Evolutionary conservation across 441 rosid species (phyloP).

Genomic region (Pelargonium australe): DNA sequence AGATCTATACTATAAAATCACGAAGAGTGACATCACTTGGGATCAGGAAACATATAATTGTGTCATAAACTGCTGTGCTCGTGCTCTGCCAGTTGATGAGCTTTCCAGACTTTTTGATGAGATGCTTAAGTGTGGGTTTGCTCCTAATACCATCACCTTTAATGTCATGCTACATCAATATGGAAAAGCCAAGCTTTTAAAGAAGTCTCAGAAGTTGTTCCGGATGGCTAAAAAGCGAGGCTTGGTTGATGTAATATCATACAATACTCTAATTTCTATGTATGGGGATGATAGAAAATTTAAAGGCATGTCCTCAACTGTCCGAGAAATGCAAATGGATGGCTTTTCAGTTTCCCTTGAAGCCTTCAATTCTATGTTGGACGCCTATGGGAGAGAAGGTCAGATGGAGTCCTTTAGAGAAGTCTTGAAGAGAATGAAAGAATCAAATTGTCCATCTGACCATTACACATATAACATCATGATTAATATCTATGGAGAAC

Average conservation of each 20-base stretch:
- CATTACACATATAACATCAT: conserved; percentile 70
- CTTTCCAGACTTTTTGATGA: conserved; percentile 63
- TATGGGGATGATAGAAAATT: conserved; percentile 60
- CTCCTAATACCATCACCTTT: conserved; percentile 59
- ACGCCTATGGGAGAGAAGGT: conserved; percentile 76
- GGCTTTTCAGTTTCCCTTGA: conserved; percentile 86
- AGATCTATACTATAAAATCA: conserved; percentile 44
- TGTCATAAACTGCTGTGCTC: conserved; percentile 76
- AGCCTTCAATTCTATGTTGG: conserved; percentile 75
- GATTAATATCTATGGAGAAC: conserved; percentile 81
- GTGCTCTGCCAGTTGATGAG: conserved; percentile 70
- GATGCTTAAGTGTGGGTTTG: conserved; percentile 59
- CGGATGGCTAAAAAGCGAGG: conserved; percentile 56
- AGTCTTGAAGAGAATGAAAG: conserved; percentile 65
- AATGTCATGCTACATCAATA: conserved; percentile 74
- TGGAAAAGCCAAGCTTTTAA: conserved; percentile 76
- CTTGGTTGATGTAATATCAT: conserved; percentile 66
- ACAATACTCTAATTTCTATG: conserved; percentile 74
- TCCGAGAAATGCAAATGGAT: conserved; percentile 69
- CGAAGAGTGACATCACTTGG: conserved; percentile 60
- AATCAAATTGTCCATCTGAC: conserved; percentile 43
- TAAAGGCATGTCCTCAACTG: conserved; percentile 48
- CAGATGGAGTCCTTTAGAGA: conserved; percentile 66
- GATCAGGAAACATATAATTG: conserved; percentile 83
- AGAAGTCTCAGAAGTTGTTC: conserved; percentile 51